phyloP scores from a whole-genome alignment of 2,329 filamentous ascomycete species.

The Phialocephala sp. region DNA sequence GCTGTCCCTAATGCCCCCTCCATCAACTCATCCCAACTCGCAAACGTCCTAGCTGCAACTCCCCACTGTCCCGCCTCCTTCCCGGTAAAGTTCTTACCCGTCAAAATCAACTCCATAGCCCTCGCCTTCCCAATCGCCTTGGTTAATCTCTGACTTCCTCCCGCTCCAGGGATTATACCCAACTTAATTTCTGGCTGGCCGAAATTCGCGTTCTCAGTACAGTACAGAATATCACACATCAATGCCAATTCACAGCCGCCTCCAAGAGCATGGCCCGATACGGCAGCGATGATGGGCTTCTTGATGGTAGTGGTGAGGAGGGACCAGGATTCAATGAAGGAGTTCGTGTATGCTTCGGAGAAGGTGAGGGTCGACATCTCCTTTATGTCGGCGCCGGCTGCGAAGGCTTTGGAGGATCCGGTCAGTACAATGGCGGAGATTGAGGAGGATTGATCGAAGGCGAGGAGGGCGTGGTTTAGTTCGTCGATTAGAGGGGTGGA shows the following conservation, averaged over 20 bases:
- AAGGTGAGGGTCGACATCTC: constrained; percentile 97
- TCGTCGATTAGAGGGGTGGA: constrained; percentile 89
- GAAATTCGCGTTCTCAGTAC: constrained; percentile 83
- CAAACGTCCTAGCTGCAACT: constrained; percentile 81
- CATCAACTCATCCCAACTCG: constrained; percentile 80
- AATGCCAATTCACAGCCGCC: constrained; percentile 96
- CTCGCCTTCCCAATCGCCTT: constrained; percentile 81
- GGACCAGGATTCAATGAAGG: constrained; percentile 97
- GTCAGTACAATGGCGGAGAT: constrained; percentile 84
- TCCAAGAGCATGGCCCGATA: constrained; percentile 92
- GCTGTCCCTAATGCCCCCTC: constrained; percentile 82
- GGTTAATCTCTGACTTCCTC: constrained; percentile 88
- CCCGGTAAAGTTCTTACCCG: constrained; percentile 82
- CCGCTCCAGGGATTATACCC: constrained; percentile 88
- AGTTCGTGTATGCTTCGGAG: constrained; percentile 80
- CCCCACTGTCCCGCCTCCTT: constrained; percentile 89
- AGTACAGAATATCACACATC: constrained; percentile 97
- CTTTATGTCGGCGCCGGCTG: constrained; percentile 97
- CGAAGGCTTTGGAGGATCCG: constrained; percentile 88
- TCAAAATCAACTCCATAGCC: constrained; percentile 91
- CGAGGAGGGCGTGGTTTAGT: constrained; percentile 77
- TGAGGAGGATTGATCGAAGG: constrained; percentile 71
- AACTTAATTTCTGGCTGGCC: constrained; percentile 98
- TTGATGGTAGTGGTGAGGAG: constrained; percentile 82
- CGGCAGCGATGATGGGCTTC: constrained; percentile 92